These are phyloP conservation scores for Penicillium sp. DNA, from an alignment of 2,329 filamentous ascomycete genomes.

Conservation along the genomic window DNA sequence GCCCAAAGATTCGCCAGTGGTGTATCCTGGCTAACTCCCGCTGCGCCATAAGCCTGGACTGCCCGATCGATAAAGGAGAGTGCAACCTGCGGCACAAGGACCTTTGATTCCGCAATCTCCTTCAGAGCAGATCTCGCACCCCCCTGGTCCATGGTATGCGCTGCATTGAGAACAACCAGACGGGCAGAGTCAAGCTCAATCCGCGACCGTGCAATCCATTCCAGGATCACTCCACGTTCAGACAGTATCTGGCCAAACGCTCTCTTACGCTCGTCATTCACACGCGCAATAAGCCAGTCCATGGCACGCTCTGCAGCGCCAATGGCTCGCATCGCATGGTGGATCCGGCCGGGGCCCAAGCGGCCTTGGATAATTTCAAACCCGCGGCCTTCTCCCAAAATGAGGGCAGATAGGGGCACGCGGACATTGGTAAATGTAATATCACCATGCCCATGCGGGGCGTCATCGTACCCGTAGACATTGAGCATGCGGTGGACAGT, in stretches of 20 bases:
- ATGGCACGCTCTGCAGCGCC: slow-evolving; percentile 89
- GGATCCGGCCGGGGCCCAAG: slow-evolving; percentile 92
- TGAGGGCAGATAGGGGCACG: slow-evolving; percentile 80
- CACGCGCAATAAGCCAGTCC: slow-evolving; percentile 91
- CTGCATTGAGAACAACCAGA: slow-evolving; percentile 89
- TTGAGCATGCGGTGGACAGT: slow-evolving; percentile 90
- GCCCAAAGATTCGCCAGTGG: slow-evolving; percentile 86
- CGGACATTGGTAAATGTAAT: slow-evolving; percentile 88
- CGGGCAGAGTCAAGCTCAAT: slow-evolving; percentile 94
- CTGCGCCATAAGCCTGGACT: slow-evolving; percentile 88
- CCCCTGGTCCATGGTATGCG: slow-evolving; percentile 88
- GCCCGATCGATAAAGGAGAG: slow-evolving; percentile 91
- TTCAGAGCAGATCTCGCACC: slow-evolving; percentile 88
- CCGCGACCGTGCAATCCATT: slow-evolving; percentile 90
- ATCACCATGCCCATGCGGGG: slow-evolving; percentile 97
- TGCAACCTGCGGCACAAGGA: slow-evolving; percentile 81
- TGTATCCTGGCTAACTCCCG: slow-evolving; percentile 92
- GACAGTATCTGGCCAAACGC: slow-evolving; percentile 87
- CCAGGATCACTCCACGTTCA: slow-evolving; percentile 91
- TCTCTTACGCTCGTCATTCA: slow-evolving; percentile 90
- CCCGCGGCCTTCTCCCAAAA: slow-evolving; percentile 89
- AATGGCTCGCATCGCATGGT: slow-evolving; percentile 96
- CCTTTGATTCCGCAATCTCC: slow-evolving; percentile 95
- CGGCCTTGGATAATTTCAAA: slow-evolving; percentile 99
- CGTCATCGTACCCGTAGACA: slow-evolving; percentile 96